Conservation (phyloP, 306 rosid species). For the Fragaria vesca region DNA sequence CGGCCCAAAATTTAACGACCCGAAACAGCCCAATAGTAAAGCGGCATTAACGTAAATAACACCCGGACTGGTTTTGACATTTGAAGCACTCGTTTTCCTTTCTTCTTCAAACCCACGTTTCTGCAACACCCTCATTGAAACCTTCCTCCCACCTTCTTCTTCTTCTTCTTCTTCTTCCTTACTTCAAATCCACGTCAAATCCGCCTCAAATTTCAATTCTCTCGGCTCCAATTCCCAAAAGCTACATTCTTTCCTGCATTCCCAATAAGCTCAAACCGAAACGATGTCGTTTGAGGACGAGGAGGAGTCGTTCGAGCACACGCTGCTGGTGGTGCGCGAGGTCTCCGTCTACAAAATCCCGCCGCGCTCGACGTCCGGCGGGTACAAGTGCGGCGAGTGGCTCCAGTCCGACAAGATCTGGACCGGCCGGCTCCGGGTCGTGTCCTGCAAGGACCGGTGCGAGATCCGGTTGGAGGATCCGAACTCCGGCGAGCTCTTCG, state of each 20-base stretch:
- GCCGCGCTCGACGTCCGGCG: conserved; percentile 84
- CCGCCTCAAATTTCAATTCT: conserved; percentile 9
- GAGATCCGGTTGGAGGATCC: conserved; percentile 99
- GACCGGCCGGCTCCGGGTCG: conserved; percentile 94
- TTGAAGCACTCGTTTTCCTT: conserved; percentile 24
- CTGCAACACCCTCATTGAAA: conserved; percentile 20
- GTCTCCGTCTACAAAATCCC: conserved; percentile 96
- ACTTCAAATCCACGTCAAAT: conserved; percentile 22
- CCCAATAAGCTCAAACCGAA: conserved; percentile 6
- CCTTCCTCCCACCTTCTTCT: conserved; percentile 32
- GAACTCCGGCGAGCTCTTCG: conserved; percentile 80
- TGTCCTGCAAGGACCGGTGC: conserved; percentile 82
- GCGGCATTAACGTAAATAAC: not conserved
- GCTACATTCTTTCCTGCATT: not conserved
- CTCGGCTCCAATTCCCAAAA: not conserved
- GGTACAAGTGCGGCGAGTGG: conserved; percentile 99
- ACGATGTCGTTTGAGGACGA: conserved; percentile 90
- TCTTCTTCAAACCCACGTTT: conserved; percentile 45
- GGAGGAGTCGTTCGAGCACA: conserved; percentile 91
- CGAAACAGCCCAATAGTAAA: not conserved
- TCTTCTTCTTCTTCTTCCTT: not conserved
- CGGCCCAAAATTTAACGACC: not conserved
- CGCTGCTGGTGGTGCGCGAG: conserved; percentile 94
- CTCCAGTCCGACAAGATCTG: conserved; percentile 97
- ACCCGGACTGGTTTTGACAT: conserved; percentile 27